Base-by-base conservation (phyloP, 371 early-diverging fungal species). In the Amoeboaphelidium occidentale region DNA sequence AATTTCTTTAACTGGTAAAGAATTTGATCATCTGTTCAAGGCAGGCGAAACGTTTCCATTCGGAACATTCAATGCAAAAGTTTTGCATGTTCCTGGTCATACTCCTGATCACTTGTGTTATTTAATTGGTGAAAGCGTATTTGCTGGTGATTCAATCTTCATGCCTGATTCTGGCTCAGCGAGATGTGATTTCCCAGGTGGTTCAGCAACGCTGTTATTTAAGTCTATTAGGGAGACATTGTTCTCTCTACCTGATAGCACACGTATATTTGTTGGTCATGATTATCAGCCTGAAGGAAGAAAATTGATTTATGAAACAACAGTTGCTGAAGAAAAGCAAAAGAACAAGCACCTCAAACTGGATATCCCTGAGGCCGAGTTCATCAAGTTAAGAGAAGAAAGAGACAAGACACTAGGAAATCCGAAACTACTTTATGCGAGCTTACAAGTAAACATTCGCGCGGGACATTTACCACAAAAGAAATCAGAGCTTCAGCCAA, bases 131-230 rank as follows among this genome's bases (percentile, higher is more conserved):
- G 45, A 54, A 2, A 3, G 41, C 10, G 23, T 54, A 14, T 60
- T 57, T 49, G 13, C 13, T 13, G 60, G 60, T 25, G 60, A 60
- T 44, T 28, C 47, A n/a, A 14, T 60, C 45, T 60, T 60, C 55
- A 39, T 54, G 51, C 60, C 60, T 2, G 60, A 60, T 44, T 51
- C 55, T n/a, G 60, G 60, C 10, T 26, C 60, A 10, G 60, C 60
- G 17, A 45, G 60, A n/a, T 53, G 53, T 46, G 60, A 60, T 27
- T 60, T 60, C 48, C 60, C 60, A 42, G 56, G 56, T 2, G 60
- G 60, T 1, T 27, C 27, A 4, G 57, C 57, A 3, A 25, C 26
- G 10, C 39, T 22, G 45, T 53, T 60, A 21, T 52, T 46, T 51
- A n/a, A 24, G 14, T 46, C 46, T 44, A 49, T 52, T 47, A 25